Base-by-base conservation (phyloP, 345 rosid species). In the Eucalyptus tenuipes region DNA sequence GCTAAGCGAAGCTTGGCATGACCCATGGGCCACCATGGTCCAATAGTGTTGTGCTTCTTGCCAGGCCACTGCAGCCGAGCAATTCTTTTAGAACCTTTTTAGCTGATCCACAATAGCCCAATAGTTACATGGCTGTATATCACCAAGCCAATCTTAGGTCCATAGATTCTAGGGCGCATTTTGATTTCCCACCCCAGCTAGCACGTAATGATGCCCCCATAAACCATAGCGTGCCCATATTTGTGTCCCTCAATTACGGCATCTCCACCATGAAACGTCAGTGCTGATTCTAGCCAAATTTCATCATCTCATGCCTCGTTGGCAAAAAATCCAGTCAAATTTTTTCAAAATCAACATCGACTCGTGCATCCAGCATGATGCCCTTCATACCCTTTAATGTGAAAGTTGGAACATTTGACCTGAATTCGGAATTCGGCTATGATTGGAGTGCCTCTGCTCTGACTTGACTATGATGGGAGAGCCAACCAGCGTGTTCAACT, bases 101-200 rank as follows among this genome's bases (percentile, higher is more conserved):
- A 71, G 13, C 14, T 33, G 25, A 17, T 33, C 25, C 7, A 12
- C 25, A 33, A 37, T 17, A 71, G 45, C 45, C 7, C 4, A 24
- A 37, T 11, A 10, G 45, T 37, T 17, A 37, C 1, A 9, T 3
- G 25, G 44, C 7, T 33, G 2, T 20, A 3, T 8, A 16, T 16
- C 81, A 33, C 25, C 44, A 37, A 5, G 25, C 22, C 81, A 33
- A 71, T 71, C 81, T 18, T 71, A 18, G 25, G 25, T 71, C 45
- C 82, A 71, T 20, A 71, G 25, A 37, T 0, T 71, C 7, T 0
- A 71, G 27, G 0, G 47, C 45, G 0, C 7, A 37, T 22, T 71
- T 37, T 37, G 47, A 71, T 71, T 71, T 71, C 45, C 25, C 82
- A 18, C 27, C 45, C 45, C 82, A 20, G 82, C 4, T 9, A 37